A percentile compares a stretch with the other conserved stretches of the same genome.
These are phyloP conservation scores for Fraxinus ornus DNA, from an alignment of 305 asterid species.

Conservation along the genomic window DNA sequence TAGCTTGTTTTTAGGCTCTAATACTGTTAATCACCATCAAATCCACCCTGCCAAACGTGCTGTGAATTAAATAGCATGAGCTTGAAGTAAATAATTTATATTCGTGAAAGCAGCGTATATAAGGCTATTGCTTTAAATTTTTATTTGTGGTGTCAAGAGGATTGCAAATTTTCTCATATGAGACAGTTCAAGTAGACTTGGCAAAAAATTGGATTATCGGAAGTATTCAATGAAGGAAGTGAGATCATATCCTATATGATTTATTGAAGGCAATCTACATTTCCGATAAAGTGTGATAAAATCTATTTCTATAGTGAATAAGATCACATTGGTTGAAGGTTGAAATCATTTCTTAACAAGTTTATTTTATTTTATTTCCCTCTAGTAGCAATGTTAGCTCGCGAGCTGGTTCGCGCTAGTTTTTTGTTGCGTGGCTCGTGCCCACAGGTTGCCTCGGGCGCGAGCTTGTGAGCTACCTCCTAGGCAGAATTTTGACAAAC, in stretches of 20 bases:
- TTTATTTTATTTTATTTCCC: not conserved
- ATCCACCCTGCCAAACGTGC: not conserved
- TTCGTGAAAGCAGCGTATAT: not conserved
- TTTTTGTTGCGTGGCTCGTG: not conserved
- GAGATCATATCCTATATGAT: not conserved
- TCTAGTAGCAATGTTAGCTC: not conserved
- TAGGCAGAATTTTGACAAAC: not conserved
- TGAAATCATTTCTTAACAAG: not conserved
- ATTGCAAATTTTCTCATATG: not conserved
- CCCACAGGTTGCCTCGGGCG: not conserved
- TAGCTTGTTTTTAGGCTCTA: not conserved
- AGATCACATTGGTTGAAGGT: not conserved
- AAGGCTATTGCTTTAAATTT: not conserved
- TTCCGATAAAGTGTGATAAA: not conserved
- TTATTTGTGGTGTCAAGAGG: not conserved
- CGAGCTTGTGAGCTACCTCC: not conserved
- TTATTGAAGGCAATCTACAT: not conserved
- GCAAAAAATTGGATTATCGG: not conserved
- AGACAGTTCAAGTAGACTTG: not conserved
- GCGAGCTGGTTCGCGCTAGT: not conserved
- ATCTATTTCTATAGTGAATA: not conserved
- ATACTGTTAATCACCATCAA: not conserved
- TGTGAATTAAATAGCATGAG: not conserved
- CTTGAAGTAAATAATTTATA: not conserved
- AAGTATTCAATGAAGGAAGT: not conserved